phyloP scores from a whole-genome alignment of 148 eudicot genomes.

The Tetragonia tetragonoides region DNA sequence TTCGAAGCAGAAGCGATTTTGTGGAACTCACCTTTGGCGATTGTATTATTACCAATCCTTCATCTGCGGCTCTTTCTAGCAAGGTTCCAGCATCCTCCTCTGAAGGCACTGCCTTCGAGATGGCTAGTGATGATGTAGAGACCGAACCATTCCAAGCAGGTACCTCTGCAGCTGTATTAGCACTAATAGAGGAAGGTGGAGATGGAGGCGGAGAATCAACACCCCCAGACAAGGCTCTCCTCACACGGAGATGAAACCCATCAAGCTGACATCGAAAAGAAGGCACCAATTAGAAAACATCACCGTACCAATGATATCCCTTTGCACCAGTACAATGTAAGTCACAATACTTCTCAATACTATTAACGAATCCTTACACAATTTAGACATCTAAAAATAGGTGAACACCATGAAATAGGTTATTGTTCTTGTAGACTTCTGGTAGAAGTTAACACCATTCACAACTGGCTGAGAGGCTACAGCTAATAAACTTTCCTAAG shows the following conservation, averaged over 20 bases:
- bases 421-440: neutral
- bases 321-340: slow-evolving; percentile 3
- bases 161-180: slow-evolving; percentile 32
- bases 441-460: neutral
- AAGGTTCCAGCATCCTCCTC: slow-evolving; percentile 37
- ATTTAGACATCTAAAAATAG: neutral
- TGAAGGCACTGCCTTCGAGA: slow-evolving; percentile 41
- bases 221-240: slow-evolving; percentile 49
- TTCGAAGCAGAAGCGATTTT: slow-evolving; percentile 9
- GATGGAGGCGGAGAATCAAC: slow-evolving; percentile 37
- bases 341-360: neutral
- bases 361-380: neutral
- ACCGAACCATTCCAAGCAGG: slow-evolving; percentile 53
- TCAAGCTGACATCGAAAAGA: slow-evolving; percentile 47
- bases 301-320: neutral
- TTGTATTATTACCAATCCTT: slow-evolving; percentile 63
- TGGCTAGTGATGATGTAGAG: slow-evolving; percentile 63
- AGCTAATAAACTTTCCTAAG: too few species aligned
- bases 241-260: slow-evolving; percentile 77
- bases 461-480: neutral
- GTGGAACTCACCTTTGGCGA: slow-evolving; percentile 72
- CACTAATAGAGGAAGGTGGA: slow-evolving; percentile 43
- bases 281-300: slow-evolving; percentile 11
- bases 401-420: neutral
- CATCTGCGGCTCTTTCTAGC: slow-evolving; percentile 69